Evolutionary conservation across 495 filamentous ascomycete species (phyloP).

Genomic region (Xylaria palmicola): DNA sequence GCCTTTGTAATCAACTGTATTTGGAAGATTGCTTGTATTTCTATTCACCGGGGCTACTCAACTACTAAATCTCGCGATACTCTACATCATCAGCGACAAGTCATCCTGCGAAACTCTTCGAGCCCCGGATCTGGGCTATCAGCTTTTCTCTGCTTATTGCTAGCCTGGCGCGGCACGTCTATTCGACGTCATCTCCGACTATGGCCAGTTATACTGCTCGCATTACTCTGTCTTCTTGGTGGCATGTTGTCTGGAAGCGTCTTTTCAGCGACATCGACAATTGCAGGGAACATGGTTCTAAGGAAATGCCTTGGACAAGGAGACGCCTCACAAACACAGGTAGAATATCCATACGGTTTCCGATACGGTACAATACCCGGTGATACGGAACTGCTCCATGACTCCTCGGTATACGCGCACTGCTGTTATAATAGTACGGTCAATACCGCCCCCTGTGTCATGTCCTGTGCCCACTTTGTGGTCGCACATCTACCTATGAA

Average conservation of each 20-base stretch:
- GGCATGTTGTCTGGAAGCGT: slow-evolving; percentile 13
- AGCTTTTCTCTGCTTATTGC: background rate
- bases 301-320: too few relatives aligned
- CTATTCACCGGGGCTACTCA: background rate
- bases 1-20: background rate
- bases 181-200: background rate
- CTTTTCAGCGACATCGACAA: too few relatives aligned
- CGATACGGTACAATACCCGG: too few relatives aligned
- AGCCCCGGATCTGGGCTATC: background rate
- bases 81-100: background rate
- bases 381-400: too few relatives aligned
- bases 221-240: background rate
- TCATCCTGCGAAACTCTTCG: background rate
- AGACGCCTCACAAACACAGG: too few relatives aligned
- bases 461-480: background rate
- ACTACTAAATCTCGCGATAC: background rate
- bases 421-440: too few relatives aligned
- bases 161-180: background rate
- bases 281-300: too few relatives aligned
- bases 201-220: background rate
- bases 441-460: background rate
- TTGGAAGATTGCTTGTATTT: background rate
- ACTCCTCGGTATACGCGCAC: too few relatives aligned
- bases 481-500: background rate
- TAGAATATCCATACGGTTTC: too few relatives aligned